Conservation (phyloP, 179 eudicot species). For the Spergularia azorica region DNA sequence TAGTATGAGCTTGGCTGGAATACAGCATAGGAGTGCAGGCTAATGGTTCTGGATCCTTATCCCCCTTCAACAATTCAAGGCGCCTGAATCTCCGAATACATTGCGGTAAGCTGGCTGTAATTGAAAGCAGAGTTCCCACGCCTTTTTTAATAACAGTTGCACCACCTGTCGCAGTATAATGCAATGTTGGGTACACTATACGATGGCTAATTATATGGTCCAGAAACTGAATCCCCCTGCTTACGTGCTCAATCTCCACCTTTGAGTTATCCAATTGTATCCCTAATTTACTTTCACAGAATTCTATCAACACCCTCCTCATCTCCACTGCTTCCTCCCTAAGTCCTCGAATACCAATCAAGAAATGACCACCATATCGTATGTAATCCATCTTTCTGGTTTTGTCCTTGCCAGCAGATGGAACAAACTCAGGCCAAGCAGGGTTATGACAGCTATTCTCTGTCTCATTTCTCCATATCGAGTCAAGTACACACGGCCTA, state of each 20-base stretch:
- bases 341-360: constrained; percentile 83
- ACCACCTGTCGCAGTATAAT: constrained; percentile 79
- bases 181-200: constrained; percentile 84
- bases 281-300: constrained; percentile 54
- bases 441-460: constrained; percentile 81
- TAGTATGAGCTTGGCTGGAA: constrained; percentile 93
- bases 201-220: constrained; percentile 83
- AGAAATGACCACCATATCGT: constrained; percentile 78
- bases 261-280: constrained; percentile 70
- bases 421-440: constrained; percentile 98
- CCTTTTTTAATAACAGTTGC: constrained; percentile 74
- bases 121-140: constrained; percentile 92
- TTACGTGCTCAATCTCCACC: constrained; percentile 80
- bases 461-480: constrained; percentile 56
- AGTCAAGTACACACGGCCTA: constrained; percentile 50
- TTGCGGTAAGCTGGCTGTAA: constrained; percentile 83
- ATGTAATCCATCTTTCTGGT: constrained; percentile 89
- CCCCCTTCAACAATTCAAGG: constrained; percentile 78
- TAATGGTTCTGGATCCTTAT: constrained; percentile 89
- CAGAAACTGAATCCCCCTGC: constrained; percentile 77
- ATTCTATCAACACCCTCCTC: constrained; percentile 58
- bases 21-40: constrained; percentile 94
- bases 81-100: constrained; percentile 74
- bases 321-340: constrained; percentile 76
- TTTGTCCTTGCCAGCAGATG: constrained; percentile 69